These are phyloP conservation scores for Jacaranda mimosifolia DNA, from an alignment of 257 asterid genomes.

Conservation along the genomic window DNA sequence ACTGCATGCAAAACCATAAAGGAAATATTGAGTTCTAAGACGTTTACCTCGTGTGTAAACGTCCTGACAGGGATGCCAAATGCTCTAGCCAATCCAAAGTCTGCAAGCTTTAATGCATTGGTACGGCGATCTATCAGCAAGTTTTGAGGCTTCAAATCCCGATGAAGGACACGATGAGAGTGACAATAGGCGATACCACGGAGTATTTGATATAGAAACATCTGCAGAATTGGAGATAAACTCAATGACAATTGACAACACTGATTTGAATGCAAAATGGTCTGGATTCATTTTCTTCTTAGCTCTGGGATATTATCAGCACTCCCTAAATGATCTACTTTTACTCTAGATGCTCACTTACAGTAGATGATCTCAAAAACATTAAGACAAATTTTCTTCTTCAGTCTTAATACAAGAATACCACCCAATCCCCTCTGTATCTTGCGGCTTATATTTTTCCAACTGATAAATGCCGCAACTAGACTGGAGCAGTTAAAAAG, in stretches of 20 bases:
- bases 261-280: slow-evolving; percentile 22
- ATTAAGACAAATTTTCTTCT: slow-evolving; percentile 16
- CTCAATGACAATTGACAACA: slow-evolving; percentile 28
- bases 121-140: slow-evolving; percentile 77
- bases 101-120: slow-evolving; percentile 79
- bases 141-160: slow-evolving; percentile 87
- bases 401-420: slow-evolving; percentile 5
- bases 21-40: not conserved
- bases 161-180: slow-evolving; percentile 83
- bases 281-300: slow-evolving; percentile 12
- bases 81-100: slow-evolving; percentile 88
- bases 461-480: slow-evolving; percentile 28
- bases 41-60: slow-evolving; percentile 75
- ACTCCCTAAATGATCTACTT: slow-evolving; percentile 7
- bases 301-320: slow-evolving; percentile 1
- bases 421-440: slow-evolving; percentile 18
- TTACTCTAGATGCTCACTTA: not conserved
- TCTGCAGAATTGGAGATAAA: slow-evolving; percentile 47
- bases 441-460: slow-evolving; percentile 7
- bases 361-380: slow-evolving; percentile 17
- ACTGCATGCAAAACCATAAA: slow-evolving; percentile 9
- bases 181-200: slow-evolving; percentile 87
- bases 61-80: slow-evolving; percentile 88
- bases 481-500: slow-evolving; percentile 17
- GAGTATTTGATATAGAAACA: slow-evolving; percentile 78